These are phyloP conservation scores for Letharia lupina DNA, from an alignment of 495 filamentous ascomycete genomes.

Conservation along the genomic window DNA sequence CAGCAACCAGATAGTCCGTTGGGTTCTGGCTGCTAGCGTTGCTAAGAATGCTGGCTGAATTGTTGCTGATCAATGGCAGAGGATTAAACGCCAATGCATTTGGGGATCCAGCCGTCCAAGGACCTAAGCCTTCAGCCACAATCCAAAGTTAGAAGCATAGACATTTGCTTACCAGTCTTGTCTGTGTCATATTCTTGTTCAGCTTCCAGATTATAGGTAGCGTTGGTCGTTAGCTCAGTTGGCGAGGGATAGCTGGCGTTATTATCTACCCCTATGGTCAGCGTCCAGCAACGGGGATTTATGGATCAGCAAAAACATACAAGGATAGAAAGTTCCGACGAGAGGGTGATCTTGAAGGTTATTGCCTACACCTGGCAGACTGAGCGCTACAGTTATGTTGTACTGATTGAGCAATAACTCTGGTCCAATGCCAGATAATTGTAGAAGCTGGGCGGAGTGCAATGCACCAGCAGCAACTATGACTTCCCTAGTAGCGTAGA, in stretches of 20 bases:
- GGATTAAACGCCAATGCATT: conserved; percentile 27
- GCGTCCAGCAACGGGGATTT: neutral
- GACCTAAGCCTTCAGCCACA: conserved; percentile 16
- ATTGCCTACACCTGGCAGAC: conserved; percentile 48
- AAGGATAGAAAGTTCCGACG: conserved; percentile 29
- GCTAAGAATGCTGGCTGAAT: conserved; percentile 20
- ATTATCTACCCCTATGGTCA: conserved; percentile 20
- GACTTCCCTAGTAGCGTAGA: conserved; percentile 46
- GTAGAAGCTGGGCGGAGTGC: conserved; percentile 49
- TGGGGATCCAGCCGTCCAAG: conserved; percentile 28
- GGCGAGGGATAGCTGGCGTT: conserved; percentile 27
- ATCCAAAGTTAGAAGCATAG: neutral
- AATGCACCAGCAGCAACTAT: conserved; percentile 51
- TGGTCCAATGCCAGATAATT: conserved; percentile 48
- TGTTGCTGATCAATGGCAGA: conserved; percentile 25
- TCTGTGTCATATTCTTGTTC: conserved; percentile 21
- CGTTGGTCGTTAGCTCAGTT: conserved; percentile 25
- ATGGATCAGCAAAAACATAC: conserved; percentile 9
- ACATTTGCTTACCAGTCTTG: conserved; percentile 21
- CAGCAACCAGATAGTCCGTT: conserved; percentile 21
- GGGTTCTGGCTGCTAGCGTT: conserved; percentile 23
- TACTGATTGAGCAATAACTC: conserved; percentile 34
- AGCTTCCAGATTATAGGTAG: conserved; percentile 24
- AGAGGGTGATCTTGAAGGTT: conserved; percentile 50
- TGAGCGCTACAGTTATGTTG: conserved; percentile 36